phyloP scores from a whole-genome alignment of 257 asterid species.

The Nicotiana sylvestris region DNA sequence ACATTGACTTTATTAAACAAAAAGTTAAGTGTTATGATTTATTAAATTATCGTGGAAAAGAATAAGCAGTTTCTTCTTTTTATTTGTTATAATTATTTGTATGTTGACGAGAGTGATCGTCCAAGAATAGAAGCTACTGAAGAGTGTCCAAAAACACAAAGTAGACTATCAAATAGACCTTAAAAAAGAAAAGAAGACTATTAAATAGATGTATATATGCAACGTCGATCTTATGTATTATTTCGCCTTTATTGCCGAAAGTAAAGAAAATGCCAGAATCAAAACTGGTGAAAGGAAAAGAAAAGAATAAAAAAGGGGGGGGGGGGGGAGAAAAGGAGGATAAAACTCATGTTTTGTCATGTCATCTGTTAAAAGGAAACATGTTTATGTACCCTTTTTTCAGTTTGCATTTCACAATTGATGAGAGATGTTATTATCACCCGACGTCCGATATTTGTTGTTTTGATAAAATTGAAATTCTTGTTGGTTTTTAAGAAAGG shows the following conservation, averaged over 20 bases:
- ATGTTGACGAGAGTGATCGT: background rate
- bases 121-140: background rate
- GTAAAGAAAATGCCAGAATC: slow-evolving; percentile 9
- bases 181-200: background rate
- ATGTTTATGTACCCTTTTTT: background rate
- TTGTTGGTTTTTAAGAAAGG: too few species aligned
- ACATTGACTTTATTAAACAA: background rate
- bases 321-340: background rate
- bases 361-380: background rate
- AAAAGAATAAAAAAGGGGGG: background rate
- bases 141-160: background rate
- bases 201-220: background rate
- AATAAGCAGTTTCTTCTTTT: background rate
- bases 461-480: too few species aligned
- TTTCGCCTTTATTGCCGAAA: slow-evolving; percentile 1
- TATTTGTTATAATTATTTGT: background rate
- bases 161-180: background rate
- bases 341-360: background rate
- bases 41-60: background rate
- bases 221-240: background rate
- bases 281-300: slow-evolving; percentile 7
- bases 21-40: background rate
- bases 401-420: background rate
- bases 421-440: background rate
- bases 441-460: too few species aligned